Evolutionary conservation across 768 basidiomycete species (phyloP), one percentile per base, ranked within the genome.

Genomic region (Leucogyrophana mollusca): DNA sequence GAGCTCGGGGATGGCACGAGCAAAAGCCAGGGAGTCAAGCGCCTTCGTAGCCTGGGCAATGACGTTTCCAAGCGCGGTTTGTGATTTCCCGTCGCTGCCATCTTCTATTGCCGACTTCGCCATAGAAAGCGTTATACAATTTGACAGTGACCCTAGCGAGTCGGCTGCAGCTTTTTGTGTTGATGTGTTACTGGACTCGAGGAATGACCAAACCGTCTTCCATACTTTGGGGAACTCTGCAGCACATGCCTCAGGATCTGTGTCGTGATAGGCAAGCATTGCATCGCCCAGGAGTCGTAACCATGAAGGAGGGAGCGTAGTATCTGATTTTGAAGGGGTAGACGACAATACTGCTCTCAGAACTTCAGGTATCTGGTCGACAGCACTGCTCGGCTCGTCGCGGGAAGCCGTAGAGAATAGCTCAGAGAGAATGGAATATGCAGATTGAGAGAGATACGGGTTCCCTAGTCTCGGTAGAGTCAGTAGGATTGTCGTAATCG

Each of bases 391-490:
- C 3, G 73, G 72, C 5, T 73, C 74, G 37, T 82, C 80, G 40
- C 76, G 70, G 9, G 72, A 61, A 3, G 79, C 74, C 14, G 73
- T 63, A 18, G 77, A 62, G 51, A 97, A 84, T 4, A 98, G 74
- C 53, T 87, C 85, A 24, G 94, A 83, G 52, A 99, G 76, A 39
- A 94, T 78, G 32, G 87, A 83, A 62, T 94, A 97, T 23, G 89
- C 77, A 11, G 90, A 82, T 64, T 94, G 86, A 1, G 94, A 87
- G 34, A 99, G 77, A 64, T 94, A 96, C 17, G 88, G 80, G 55
- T 90, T 93, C 32, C 87, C 89, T 7, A 95, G 76, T 46, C 90
- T 86, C 16, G 95, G 93, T 24, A 97, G 80, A 18, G 79, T 72
- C 5, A 97, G 81, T 21, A 98, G 79, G 17, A 81, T 70, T 16